Base-by-base conservation (phyloP, 192 early-diverging fungal species). In the Backusella parvicylindrica region DNA sequence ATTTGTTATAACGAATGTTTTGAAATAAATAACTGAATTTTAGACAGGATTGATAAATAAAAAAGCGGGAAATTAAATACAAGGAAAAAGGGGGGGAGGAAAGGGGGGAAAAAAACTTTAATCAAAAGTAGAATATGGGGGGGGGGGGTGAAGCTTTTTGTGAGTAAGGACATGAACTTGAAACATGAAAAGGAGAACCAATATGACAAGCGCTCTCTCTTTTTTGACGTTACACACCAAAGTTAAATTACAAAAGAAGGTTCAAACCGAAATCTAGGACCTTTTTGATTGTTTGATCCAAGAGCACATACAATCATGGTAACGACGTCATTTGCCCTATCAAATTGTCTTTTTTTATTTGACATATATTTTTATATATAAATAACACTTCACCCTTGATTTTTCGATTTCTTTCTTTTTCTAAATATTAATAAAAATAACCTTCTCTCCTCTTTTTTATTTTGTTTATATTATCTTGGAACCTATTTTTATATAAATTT, bases 401-500 rank as follows among this genome's bases (percentile, higher is more conserved):
- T 38, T 68, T 26, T 38, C 33, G 21, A 0, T 38, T 68, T 23
- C n/a, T 68, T 68, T 35, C 33, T 68, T 35, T 68, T 32, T 68
- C 33, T 37, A 21, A n/a, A 6, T 21, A 16, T 35, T 21, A 68
- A 38, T 68, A 56, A 56, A 38, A 56, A 56, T 56, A 56, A 26
- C 23, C 53, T 56, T 56, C 18, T 56, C 16, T 5, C 31, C 21
- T 18, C 26, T 8, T 36, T 64, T 64, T 64, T 64, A 15, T 31
- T 64, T 31, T 16, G 18, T 66, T 36, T 21, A 38, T 35, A 67
- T 37, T 11, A 0, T 36, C 35, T 23, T 36, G 0, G 28, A 60
- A 36, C 13, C 32, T 68, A 23, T 68, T 36, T 68, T 68, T 21
- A 37, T 36, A 68, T 68, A 68, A 68, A 68, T 47, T 47, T 41